Evolutionary conservation across 345 rosid genomes (phyloP).

Genomic region (Eucalyptus pumila): DNA sequence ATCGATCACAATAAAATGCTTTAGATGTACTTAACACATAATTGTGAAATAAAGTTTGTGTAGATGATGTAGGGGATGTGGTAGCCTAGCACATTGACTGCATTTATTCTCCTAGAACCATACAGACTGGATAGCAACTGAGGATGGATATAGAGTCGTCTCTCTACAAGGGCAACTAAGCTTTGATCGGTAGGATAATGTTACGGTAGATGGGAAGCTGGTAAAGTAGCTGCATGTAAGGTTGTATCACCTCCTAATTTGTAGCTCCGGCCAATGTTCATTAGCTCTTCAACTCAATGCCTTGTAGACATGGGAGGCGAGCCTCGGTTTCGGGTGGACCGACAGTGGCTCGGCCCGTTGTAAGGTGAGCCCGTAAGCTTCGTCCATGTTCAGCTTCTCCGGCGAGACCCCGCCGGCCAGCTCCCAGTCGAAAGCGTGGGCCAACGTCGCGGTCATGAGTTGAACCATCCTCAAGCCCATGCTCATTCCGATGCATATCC

Average conservation of each 20-base stretch:
- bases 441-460: slow-evolving; percentile 38
- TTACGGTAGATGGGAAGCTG: not conserved
- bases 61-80: not conserved
- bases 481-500: slow-evolving; percentile 74
- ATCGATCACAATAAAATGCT: not conserved
- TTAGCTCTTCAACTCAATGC: not conserved
- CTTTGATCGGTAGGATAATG: not conserved
- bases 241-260: not conserved
- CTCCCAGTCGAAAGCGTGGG: slow-evolving; percentile 74
- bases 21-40: not conserved
- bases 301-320: slow-evolving; percentile 12
- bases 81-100: not conserved
- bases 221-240: not conserved
- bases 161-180: not conserved
- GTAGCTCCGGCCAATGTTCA: not conserved
- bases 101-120: not conserved
- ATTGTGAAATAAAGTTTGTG: not conserved
- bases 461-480: slow-evolving; percentile 61
- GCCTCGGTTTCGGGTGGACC: slow-evolving; percentile 54
- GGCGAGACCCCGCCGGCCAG: slow-evolving; percentile 31
- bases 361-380: slow-evolving; percentile 59
- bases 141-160: not conserved
- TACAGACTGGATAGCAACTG: not conserved
- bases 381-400: slow-evolving; percentile 53
- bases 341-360: slow-evolving; percentile 51